A percentile compares a stretch with the other conserved stretches of the same genome.
Conservation (phyloP, 441 rosid genomes). For the Eruca vesicaria region DNA sequence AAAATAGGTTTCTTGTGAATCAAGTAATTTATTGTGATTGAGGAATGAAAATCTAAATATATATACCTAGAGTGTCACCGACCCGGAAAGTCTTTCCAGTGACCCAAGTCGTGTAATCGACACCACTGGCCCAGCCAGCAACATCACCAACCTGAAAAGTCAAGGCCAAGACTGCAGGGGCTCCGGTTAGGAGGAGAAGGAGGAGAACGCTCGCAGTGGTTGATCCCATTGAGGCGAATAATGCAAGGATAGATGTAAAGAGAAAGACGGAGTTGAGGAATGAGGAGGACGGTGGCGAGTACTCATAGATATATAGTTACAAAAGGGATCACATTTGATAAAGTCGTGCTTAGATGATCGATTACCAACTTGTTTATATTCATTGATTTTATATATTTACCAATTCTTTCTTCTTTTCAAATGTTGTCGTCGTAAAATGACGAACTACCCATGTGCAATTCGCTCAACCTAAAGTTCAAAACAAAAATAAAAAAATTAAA, state of each 20-base stretch:
- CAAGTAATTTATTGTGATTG: too few relatives aligned
- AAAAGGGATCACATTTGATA: background rate
- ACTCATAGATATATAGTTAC: background rate
- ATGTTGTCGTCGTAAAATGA: background rate
- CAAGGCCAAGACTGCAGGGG: conserved; percentile 51
- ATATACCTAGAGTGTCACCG: conserved; percentile 63
- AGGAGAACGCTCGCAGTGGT: conserved; percentile 30
- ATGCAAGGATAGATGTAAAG: background rate
- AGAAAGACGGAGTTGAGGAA: background rate
- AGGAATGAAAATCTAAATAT: background rate
- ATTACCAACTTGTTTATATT: conserved; percentile 10
- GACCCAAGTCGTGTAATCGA: conserved; percentile 49
- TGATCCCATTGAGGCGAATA: conserved; percentile 27
- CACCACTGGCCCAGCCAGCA: conserved; percentile 47
- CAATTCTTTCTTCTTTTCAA: background rate
- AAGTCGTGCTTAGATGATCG: background rate
- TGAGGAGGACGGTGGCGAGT: background rate
- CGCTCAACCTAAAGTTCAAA: background rate
- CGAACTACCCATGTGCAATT: background rate
- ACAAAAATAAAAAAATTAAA: too few relatives aligned
- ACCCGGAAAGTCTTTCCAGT: conserved; percentile 52
- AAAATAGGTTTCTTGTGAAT: background rate
- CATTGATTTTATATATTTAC: conserved; percentile 2
- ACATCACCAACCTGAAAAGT: conserved; percentile 50
- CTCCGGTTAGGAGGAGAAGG: conserved; percentile 38